These are phyloP conservation scores for Aspergillus mulundensis DNA, from an alignment of 495 filamentous ascomycete species.

Conservation along the genomic window DNA sequence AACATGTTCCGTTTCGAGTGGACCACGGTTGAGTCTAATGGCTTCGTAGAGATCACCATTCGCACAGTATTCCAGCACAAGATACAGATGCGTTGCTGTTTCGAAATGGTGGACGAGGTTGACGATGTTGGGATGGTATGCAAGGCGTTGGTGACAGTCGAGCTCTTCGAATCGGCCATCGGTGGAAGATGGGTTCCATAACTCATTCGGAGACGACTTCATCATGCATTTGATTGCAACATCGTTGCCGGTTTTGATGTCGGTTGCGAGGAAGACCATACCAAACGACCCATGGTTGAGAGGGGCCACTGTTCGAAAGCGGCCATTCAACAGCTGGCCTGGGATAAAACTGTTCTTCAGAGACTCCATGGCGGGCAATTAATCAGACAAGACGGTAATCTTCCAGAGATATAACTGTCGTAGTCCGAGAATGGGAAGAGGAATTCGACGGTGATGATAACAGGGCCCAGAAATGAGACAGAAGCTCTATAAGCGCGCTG, in stretches of 20 bases:
- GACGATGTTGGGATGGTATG: slow-evolving; percentile 85
- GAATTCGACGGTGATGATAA: not conserved
- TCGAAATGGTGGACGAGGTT: slow-evolving; percentile 89
- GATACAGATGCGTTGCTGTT: slow-evolving; percentile 81
- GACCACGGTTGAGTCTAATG: slow-evolving; percentile 81
- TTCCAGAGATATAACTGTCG: slow-evolving; percentile 34
- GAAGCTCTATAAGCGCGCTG: slow-evolving; percentile 17
- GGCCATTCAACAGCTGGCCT: slow-evolving; percentile 73
- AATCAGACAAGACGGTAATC: slow-evolving; percentile 14
- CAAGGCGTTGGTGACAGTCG: slow-evolving; percentile 71
- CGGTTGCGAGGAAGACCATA: slow-evolving; percentile 91
- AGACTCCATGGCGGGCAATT: slow-evolving; percentile 63
- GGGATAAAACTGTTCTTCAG: slow-evolving; percentile 68
- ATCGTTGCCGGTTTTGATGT: slow-evolving; percentile 64
- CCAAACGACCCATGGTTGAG: slow-evolving; percentile 99
- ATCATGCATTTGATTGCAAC: slow-evolving; percentile 95
- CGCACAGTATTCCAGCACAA: slow-evolving; percentile 94
- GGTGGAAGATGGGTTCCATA: slow-evolving; percentile 51
- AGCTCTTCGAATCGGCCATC: slow-evolving; percentile 89
- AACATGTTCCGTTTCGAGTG: slow-evolving; percentile 91
- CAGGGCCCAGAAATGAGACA: slow-evolving; percentile 13
- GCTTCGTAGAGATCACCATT: slow-evolving; percentile 97
- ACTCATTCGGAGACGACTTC: slow-evolving; percentile 60
- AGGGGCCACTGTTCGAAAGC: slow-evolving; percentile 84
- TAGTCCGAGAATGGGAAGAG: not conserved